Base-by-base conservation (phyloP, 148 eudicot genomes). In the Drosera capensis region DNA sequence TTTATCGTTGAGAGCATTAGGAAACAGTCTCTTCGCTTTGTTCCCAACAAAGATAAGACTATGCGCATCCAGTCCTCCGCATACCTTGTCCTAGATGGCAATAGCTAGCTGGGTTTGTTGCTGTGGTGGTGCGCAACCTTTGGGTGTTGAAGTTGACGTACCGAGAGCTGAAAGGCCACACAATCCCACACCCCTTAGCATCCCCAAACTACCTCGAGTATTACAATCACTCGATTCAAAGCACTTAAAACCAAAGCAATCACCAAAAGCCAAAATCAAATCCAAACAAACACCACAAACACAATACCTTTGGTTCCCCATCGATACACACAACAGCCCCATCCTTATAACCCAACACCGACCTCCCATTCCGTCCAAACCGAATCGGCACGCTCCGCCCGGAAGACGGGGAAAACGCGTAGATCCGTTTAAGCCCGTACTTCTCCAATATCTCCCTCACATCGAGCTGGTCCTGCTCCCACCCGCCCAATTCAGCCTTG, bases 381-480 rank as follows among this genome's bases (percentile, higher is more conserved):
- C 93, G 64, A 42, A 90, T 90, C 0, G 95, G 85, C 1, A 65
- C 94, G 7, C 82, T 68, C 0, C 99, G 82, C 17, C 88, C 79
- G 1, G 64, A 43, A 9, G 54, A 34, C 13, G 82, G 70, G 8
- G 55, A 73, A 56, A 67, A 90, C 5, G 99, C 95, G 45, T 65
- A 81, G 22, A 85, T 34, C 13, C 80, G 68, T 26, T 90, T 90
- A 45, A 90, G 68, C 2, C 77, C 88, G 14, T 58, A 85, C 20
- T 74, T 55, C 0, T 85, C 82, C 1, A 81, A 68, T n/a, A 90
- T 80, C 9, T 71, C 80, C 0, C 73, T 45, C 2, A 90, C 74
- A 53, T 90, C 99, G 18, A 90, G 66, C 54, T 90, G 94, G 41
- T 90, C 82, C 59, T 80, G 93, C 16, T 74, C 99, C 80, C 82